These are phyloP conservation scores for Babesia caballi DNA, from an alignment of 169 alveolate genomes.

Conservation along the genomic window DNA sequence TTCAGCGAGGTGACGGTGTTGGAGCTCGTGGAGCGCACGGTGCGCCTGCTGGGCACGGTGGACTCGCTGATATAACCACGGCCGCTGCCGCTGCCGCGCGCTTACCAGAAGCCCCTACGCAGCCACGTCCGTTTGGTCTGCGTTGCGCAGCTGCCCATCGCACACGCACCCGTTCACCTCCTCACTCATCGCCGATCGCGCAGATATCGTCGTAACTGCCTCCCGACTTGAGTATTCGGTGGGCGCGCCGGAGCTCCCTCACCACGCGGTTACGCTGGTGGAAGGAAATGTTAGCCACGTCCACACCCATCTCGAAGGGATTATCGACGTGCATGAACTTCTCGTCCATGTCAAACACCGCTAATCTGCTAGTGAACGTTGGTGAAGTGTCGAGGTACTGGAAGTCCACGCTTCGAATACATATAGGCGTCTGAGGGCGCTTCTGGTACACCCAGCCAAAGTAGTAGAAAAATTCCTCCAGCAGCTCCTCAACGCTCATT, in stretches of 20 bases:
- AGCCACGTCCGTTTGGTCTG: no score
- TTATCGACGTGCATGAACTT: slow-evolving; percentile 71
- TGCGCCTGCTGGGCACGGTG: slow-evolving; percentile 20
- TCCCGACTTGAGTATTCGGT: slow-evolving; percentile 32
- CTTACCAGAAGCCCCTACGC: no score
- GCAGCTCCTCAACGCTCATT: background rate
- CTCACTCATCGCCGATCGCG: background rate
- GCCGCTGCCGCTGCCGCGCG: no score
- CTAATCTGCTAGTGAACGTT: background rate
- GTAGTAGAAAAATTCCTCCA: slow-evolving; percentile 51
- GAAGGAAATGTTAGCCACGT: slow-evolving; percentile 73
- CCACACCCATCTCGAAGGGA: slow-evolving; percentile 78
- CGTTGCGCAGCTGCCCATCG: background rate
- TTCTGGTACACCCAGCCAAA: slow-evolving; percentile 53
- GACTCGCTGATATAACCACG: slow-evolving; percentile 6
- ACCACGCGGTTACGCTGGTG: slow-evolving; percentile 46
- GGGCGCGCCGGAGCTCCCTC: slow-evolving; percentile 44
- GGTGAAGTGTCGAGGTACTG: slow-evolving; percentile 8
- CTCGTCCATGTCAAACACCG: slow-evolving; percentile 61
- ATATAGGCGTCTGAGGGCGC: slow-evolving; percentile 20
- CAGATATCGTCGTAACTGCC: slow-evolving; percentile 7
- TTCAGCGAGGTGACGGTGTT: slow-evolving; percentile 4
- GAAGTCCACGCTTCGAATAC: slow-evolving; percentile 59
- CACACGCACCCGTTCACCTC: background rate
- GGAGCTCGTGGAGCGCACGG: background rate